phyloP scores from a whole-genome alignment of 768 basidiomycete species.

The Auricularia cornea region DNA sequence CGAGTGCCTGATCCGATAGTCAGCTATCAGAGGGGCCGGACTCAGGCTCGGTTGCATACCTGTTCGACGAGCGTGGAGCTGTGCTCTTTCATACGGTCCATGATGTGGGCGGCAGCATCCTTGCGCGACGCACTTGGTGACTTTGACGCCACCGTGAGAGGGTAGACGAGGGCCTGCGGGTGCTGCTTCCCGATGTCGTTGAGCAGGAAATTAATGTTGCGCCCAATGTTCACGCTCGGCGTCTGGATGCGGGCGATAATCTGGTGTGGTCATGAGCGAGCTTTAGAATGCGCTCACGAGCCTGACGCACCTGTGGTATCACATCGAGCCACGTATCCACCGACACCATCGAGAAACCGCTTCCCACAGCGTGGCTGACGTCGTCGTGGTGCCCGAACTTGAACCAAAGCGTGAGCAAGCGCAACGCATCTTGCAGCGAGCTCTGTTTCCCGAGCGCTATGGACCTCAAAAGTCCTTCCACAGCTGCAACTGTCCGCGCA shows the following conservation, averaged over 20 bases:
- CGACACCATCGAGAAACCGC: slow-evolving; percentile 80
- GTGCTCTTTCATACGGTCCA: slow-evolving; percentile 88
- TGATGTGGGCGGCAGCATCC: slow-evolving; percentile 76
- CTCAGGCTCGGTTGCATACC: slow-evolving; percentile 28
- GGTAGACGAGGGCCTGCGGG: slow-evolving; percentile 94
- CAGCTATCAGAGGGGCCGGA: slow-evolving; percentile 1
- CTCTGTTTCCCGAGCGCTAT: slow-evolving; percentile 85
- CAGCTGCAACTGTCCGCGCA: slow-evolving; percentile 82
- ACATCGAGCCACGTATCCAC: slow-evolving; percentile 99
- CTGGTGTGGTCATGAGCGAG: slow-evolving; percentile 30
- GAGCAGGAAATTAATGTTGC: slow-evolving; percentile 81
- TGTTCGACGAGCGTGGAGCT: slow-evolving; percentile 82
- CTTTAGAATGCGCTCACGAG: not conserved
- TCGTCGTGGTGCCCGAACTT: slow-evolving; percentile 88
- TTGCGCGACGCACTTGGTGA: slow-evolving; percentile 79
- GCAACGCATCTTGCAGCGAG: slow-evolving; percentile 88
- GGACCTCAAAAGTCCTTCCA: slow-evolving; percentile 95
- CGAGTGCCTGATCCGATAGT: slow-evolving; percentile 47
- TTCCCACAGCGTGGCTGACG: slow-evolving; percentile 82
- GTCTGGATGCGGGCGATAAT: slow-evolving; percentile 99
- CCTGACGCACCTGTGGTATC: slow-evolving; percentile 73
- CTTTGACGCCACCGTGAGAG: slow-evolving; percentile 92
- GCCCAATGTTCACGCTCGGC: slow-evolving; percentile 74
- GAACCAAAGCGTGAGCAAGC: slow-evolving; percentile 95
- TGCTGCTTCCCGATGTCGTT: slow-evolving; percentile 93